phyloP scores from a whole-genome alignment of 2,329 filamentous ascomycete species.

The Lizonia empirigonia region DNA sequence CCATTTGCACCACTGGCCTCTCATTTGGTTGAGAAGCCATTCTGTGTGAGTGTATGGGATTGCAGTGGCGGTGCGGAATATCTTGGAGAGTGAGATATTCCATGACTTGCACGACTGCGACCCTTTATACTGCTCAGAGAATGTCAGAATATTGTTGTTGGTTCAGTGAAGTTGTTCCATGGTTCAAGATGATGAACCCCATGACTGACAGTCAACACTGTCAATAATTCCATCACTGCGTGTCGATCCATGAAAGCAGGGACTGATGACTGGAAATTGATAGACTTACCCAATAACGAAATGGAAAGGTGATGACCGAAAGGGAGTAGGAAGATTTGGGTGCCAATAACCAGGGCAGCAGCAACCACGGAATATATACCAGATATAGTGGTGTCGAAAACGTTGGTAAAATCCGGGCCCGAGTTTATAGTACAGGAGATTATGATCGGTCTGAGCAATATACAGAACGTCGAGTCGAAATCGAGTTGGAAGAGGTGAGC shows the following conservation, averaged over 20 bases:
- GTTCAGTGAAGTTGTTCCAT: conserved; percentile 1
- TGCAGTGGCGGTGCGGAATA: conserved; percentile 43
- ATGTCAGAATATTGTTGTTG: conserved; percentile 2
- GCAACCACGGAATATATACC: conserved; percentile 20
- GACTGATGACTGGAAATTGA: background rate
- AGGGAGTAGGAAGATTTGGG: conserved; percentile 1
- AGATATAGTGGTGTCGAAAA: conserved; percentile 13
- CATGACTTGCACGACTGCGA: conserved; percentile 27
- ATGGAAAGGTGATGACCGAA: background rate
- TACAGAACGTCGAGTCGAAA: conserved; percentile 18
- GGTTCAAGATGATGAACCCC: background rate
- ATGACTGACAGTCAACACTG: background rate
- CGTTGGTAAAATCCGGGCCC: background rate
- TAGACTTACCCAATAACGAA: background rate
- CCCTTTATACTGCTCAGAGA: conserved; percentile 16
- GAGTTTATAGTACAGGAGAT: conserved; percentile 19
- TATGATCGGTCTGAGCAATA: conserved; percentile 1
- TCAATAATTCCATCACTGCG: background rate
- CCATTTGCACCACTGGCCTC: conserved; percentile 30
- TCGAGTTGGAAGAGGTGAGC: conserved; percentile 18
- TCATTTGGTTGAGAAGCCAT: conserved; percentile 37
- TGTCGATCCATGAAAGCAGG: background rate
- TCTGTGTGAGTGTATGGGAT: conserved; percentile 34
- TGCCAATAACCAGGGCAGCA: conserved; percentile 11
- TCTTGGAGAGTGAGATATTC: conserved; percentile 49